These are phyloP conservation scores for Cystobasidium tubakii DNA, from an alignment of 768 basidiomycete genomes.

Conservation along the genomic window DNA sequence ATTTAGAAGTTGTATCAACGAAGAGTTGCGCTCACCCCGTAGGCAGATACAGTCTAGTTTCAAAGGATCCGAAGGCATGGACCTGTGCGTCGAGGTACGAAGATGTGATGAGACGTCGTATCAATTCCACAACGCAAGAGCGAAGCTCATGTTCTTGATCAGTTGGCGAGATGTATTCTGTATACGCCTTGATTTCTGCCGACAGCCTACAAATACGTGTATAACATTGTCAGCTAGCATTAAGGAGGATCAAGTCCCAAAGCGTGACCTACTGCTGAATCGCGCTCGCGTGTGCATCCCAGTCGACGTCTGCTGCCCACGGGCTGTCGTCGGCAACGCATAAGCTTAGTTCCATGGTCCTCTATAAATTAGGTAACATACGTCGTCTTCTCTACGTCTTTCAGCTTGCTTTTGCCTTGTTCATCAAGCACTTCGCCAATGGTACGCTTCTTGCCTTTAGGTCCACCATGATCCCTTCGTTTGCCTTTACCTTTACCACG, in stretches of 20 bases:
- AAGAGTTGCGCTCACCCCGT: conserved; percentile 62
- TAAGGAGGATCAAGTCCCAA: conserved; percentile 6
- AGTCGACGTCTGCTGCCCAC: conserved; percentile 67
- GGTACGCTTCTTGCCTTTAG: conserved; percentile 18
- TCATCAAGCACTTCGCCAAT: conserved; percentile 21
- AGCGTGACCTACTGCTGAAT: conserved; percentile 65
- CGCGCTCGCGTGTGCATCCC: conserved; percentile 68
- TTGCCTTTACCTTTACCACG: neutral
- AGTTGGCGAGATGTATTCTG: conserved; percentile 79
- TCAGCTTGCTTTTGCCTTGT: conserved; percentile 25
- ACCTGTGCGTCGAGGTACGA: conserved; percentile 74
- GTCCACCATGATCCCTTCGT: neutral
- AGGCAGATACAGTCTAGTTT: conserved; percentile 88
- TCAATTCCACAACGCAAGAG: conserved; percentile 63
- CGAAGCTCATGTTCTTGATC: conserved; percentile 78
- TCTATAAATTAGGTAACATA: conserved; percentile 52
- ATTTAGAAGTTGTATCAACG: conserved; percentile 7
- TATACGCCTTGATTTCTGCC: conserved; percentile 75
- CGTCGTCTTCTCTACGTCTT: conserved; percentile 34
- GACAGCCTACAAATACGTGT: conserved; percentile 61
- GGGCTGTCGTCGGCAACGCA: conserved; percentile 51
- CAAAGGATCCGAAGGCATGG: conserved; percentile 82
- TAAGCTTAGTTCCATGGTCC: conserved; percentile 53
- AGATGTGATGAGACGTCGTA: conserved; percentile 61
- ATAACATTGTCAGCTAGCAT: neutral